phyloP scores from a whole-genome alignment of 2,329 filamentous ascomycete genomes.

The Juglanconis juglandina region DNA sequence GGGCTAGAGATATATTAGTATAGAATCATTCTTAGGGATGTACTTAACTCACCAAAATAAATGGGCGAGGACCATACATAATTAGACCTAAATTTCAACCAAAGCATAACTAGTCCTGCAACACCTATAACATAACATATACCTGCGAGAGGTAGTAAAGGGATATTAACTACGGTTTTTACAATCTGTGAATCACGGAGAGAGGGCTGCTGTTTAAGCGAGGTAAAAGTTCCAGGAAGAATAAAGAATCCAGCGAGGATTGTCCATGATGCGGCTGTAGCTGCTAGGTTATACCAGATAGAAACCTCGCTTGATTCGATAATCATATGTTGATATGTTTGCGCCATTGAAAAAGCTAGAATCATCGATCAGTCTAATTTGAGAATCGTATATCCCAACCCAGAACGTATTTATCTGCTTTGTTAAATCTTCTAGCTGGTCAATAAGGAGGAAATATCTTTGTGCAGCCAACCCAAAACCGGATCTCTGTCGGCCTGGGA shows the following conservation, averaged over 20 bases:
- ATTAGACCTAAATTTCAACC: neutral
- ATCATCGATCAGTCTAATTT: too few relatives aligned
- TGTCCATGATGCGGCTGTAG: neutral
- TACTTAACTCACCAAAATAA: neutral
- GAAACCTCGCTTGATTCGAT: too few relatives aligned
- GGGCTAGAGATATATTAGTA: neutral
- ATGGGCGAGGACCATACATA: neutral
- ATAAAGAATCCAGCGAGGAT: neutral
- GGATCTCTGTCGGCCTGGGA: too few relatives aligned
- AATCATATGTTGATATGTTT: too few relatives aligned
- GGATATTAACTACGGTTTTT: neutral
- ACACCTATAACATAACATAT: neutral
- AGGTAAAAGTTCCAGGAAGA: neutral
- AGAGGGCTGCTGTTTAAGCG: neutral
- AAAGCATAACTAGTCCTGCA: neutral
- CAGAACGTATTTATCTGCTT: too few relatives aligned
- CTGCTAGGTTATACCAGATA: neutral
- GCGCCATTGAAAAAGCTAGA: too few relatives aligned
- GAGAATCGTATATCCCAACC: too few relatives aligned
- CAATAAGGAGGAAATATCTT: too few relatives aligned
- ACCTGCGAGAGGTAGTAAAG: neutral
- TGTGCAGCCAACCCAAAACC: too few relatives aligned
- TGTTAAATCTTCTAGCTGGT: too few relatives aligned
- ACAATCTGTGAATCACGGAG: neutral
- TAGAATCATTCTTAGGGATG: neutral